phyloP scores from a whole-genome alignment of 75 land plant genomes.

The Pinus tabuliformis region DNA sequence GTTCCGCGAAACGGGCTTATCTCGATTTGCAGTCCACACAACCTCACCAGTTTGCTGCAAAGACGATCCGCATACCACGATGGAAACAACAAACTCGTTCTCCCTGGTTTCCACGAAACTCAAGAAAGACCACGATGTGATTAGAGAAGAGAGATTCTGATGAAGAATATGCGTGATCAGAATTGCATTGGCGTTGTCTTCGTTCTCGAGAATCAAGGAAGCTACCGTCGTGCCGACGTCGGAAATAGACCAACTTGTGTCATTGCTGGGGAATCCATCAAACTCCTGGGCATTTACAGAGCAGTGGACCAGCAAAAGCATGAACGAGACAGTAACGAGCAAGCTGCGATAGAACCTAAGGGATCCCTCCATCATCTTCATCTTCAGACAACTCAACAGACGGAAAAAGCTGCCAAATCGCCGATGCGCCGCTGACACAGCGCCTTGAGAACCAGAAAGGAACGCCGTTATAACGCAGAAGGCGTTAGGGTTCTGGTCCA shows the following conservation, averaged over 20 bases:
- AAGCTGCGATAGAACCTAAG: too few species aligned
- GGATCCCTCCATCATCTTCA: too few species aligned
- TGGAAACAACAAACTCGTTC: background rate
- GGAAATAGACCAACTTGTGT: background rate
- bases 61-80: background rate
- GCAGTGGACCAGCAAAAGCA: too few species aligned
- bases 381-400: too few species aligned
- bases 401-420: too few species aligned
- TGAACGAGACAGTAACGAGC: too few species aligned
- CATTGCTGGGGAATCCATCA: background rate
- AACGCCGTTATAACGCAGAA: too few species aligned
- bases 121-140: background rate
- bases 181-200: background rate
- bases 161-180: background rate
- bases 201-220: background rate
- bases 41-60: background rate
- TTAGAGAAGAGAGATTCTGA: background rate
- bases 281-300: too few species aligned
- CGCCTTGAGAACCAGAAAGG: too few species aligned
- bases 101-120: background rate
- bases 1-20: background rate
- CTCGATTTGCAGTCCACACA: constrained; percentile 12
- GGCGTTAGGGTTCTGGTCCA: too few species aligned
- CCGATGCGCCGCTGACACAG: too few species aligned
- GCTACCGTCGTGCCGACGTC: background rate